phyloP scores from a whole-genome alignment of 306 rosid genomes.

The Acacia crassicarpa region DNA sequence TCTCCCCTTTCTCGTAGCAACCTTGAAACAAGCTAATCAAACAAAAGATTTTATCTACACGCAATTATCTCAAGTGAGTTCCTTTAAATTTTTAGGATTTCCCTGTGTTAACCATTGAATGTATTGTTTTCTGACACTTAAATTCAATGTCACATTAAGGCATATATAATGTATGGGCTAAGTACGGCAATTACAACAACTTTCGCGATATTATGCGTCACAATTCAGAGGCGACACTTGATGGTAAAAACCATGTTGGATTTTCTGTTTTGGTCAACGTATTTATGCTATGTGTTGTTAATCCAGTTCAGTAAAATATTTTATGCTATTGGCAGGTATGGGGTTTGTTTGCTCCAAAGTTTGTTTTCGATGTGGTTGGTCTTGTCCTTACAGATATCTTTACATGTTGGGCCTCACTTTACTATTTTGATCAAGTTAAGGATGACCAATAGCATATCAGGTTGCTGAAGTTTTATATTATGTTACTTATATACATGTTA shows the following conservation, averaged over 20 bases:
- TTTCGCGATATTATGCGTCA: constrained; percentile 75
- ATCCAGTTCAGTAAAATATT: not conserved
- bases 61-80: constrained; percentile 76
- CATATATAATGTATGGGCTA: constrained; percentile 71
- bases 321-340: constrained; percentile 69
- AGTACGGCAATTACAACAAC: constrained; percentile 63
- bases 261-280: not conserved
- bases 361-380: constrained; percentile 78
- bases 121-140: constrained; percentile 17
- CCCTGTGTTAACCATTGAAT: constrained; percentile 26
- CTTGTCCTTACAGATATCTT: constrained; percentile 68
- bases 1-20: constrained; percentile 75
- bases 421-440: constrained; percentile 51
- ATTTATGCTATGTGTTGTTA: constrained; percentile 25
- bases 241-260: constrained; percentile 54
- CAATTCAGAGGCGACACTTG: constrained; percentile 90
- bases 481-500: not conserved
- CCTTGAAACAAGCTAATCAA: constrained; percentile 34
- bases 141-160: constrained; percentile 46
- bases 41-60: constrained; percentile 44
- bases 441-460: constrained; percentile 23
- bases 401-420: constrained; percentile 73
- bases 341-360: constrained; percentile 98
- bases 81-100: constrained; percentile 10
- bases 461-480: constrained; percentile 13